These are phyloP conservation scores for Penicillium atrosanguineum DNA, from an alignment of 495 filamentous ascomycete species.

Conservation along the genomic window DNA sequence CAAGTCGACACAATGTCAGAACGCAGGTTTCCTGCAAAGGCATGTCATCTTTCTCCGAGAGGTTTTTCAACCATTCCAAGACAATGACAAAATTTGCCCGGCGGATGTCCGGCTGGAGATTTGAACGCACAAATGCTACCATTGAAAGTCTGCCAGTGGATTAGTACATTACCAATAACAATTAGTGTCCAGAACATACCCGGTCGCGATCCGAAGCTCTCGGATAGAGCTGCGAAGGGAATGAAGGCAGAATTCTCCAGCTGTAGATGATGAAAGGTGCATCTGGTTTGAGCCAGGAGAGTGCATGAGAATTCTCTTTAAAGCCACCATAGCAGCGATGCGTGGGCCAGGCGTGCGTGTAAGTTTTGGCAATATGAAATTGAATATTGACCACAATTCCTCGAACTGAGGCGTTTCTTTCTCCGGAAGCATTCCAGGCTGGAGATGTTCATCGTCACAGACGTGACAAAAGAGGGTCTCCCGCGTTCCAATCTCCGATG, in stretches of 20 bases:
- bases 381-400: conserved; percentile 53
- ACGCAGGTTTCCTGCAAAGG: conserved; percentile 80
- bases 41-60: conserved; percentile 63
- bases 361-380: conserved; percentile 55
- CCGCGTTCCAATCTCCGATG: conserved; percentile 14
- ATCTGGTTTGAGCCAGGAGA: conserved; percentile 53
- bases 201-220: conserved; percentile 81
- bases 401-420: conserved; percentile 33
- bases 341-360: conserved; percentile 59
- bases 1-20: conserved; percentile 78
- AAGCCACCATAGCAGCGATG: conserved; percentile 67
- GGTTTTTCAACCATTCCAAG: conserved; percentile 64
- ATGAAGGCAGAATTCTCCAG: conserved; percentile 78
- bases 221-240: conserved; percentile 78
- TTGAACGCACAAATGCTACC: conserved; percentile 59
- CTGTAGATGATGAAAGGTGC: conserved; percentile 59
- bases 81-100: conserved; percentile 64
- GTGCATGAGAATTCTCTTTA: conserved; percentile 68
- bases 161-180: background rate
- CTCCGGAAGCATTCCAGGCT: conserved; percentile 6
- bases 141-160: conserved; percentile 54
- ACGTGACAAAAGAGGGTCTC: conserved; percentile 35
- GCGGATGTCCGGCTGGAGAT: conserved; percentile 42
- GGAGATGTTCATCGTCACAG: conserved; percentile 30
- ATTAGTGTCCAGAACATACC: conserved; percentile 33